A percentile compares a stretch with the other conserved stretches of the same genome.
phyloP scores from a whole-genome alignment of 73 alveolate species.

The Durusdinium trenchii region DNA sequence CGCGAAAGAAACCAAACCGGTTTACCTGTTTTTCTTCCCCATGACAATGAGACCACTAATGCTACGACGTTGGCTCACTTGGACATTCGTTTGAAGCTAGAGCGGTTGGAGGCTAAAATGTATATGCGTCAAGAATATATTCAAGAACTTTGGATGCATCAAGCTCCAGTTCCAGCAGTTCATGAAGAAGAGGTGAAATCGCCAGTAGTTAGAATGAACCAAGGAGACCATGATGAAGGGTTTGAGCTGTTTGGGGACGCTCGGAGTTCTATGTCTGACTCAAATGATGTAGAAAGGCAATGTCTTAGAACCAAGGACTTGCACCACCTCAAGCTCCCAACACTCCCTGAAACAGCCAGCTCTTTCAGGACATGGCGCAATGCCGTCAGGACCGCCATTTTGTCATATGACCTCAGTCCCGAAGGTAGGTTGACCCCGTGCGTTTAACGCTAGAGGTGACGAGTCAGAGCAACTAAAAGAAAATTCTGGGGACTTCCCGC shows the following conservation, averaged over 20 bases:
- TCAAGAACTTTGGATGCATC: not conserved
- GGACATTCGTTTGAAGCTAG: not conserved
- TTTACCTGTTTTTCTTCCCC: not conserved
- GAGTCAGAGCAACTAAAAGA: not conserved
- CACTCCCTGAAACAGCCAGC: not conserved
- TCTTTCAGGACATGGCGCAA: conserved; percentile 2
- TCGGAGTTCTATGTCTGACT: not conserved
- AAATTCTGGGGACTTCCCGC: not conserved
- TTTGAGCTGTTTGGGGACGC: not conserved
- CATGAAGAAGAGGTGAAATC: not conserved
- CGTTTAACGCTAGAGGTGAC: not conserved
- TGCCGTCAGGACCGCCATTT: not conserved
- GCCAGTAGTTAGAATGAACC: not conserved
- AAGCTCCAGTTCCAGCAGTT: not conserved
- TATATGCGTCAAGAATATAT: not conserved
- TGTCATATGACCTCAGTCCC: not conserved
- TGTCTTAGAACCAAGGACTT: not conserved
- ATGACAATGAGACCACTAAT: not conserved
- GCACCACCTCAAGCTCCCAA: not conserved
- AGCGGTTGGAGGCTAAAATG: not conserved
- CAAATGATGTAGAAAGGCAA: not conserved
- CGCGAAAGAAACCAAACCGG: not conserved
- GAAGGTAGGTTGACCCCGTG: conserved; percentile 4
- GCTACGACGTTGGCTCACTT: not conserved
- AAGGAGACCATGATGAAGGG: not conserved